These are phyloP conservation scores for Cystoisospora suis DNA, from an alignment of 169 alveolate species.

Conservation along the genomic window DNA sequence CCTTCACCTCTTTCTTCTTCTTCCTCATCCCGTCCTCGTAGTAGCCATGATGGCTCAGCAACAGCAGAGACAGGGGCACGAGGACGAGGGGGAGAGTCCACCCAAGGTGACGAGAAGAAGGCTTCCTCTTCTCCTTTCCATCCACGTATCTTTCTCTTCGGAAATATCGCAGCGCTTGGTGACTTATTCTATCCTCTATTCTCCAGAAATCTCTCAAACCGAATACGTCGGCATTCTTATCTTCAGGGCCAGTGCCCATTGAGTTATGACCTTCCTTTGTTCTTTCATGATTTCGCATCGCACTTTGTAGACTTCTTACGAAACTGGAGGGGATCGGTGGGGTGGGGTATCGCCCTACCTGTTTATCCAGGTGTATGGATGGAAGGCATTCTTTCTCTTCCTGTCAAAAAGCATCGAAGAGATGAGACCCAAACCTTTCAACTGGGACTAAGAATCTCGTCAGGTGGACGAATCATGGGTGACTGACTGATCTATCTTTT, in stretches of 20 bases:
- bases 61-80: background rate
- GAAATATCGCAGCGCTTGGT: conserved; percentile 22
- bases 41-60: no score
- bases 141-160: conserved; percentile 8
- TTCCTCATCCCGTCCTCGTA: no score
- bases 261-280: background rate
- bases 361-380: conserved; percentile 15
- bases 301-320: background rate
- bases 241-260: background rate
- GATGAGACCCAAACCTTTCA: conserved; percentile 19
- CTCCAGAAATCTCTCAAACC: no score
- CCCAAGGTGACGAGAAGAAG: background rate
- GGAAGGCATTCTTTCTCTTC: conserved; percentile 14
- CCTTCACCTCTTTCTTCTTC: no score
- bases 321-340: conserved; percentile 16
- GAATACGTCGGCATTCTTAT: no score
- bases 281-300: no score
- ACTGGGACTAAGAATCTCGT: conserved; percentile 9
- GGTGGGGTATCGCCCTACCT: conserved; percentile 33
- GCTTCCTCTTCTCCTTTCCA: conserved; percentile 12
- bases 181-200: background rate
- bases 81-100: no score
- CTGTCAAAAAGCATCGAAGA: background rate
- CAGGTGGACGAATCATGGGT: background rate
- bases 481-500: no score